Conservation (phyloP, 2,329 filamentous ascomycete genomes). For the Colletotrichum destructivum region DNA sequence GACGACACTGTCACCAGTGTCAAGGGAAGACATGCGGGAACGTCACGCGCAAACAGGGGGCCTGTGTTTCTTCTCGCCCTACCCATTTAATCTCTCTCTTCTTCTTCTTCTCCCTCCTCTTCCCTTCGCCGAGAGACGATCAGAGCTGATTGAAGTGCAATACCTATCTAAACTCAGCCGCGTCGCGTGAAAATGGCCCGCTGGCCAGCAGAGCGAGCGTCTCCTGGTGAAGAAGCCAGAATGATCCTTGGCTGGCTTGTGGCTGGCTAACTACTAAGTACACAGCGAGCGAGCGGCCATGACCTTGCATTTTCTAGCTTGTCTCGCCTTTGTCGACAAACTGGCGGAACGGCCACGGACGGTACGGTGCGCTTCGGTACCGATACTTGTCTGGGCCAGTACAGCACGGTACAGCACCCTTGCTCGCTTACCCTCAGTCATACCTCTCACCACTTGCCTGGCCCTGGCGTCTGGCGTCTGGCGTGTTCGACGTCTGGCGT, state of each 20-base stretch:
- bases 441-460: conserved; percentile 26
- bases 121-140: not conserved
- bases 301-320: not conserved
- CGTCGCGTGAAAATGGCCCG: not conserved
- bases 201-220: not conserved
- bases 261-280: not conserved
- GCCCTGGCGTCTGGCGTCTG: conserved; percentile 12
- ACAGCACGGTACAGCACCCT: not conserved
- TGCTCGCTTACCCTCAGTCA: conserved; percentile 1
- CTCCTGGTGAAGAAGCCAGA: not conserved
- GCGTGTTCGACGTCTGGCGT: conserved; percentile 15
- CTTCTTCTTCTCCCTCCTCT: not conserved
- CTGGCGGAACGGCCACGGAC: conserved; percentile 6
- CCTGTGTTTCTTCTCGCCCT: not conserved
- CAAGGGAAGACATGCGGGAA: not conserved
- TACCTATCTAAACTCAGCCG: not conserved
- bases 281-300: not conserved
- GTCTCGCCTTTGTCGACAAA: not conserved
- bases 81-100: not conserved
- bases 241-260: not conserved
- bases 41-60: not conserved
- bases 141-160: not conserved
- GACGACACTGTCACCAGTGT: not conserved
- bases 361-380: conserved; percentile 18
- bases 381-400: conserved; percentile 6